Conservation (phyloP, 2,329 filamentous ascomycete species). For the Alternaria ethzedia region DNA sequence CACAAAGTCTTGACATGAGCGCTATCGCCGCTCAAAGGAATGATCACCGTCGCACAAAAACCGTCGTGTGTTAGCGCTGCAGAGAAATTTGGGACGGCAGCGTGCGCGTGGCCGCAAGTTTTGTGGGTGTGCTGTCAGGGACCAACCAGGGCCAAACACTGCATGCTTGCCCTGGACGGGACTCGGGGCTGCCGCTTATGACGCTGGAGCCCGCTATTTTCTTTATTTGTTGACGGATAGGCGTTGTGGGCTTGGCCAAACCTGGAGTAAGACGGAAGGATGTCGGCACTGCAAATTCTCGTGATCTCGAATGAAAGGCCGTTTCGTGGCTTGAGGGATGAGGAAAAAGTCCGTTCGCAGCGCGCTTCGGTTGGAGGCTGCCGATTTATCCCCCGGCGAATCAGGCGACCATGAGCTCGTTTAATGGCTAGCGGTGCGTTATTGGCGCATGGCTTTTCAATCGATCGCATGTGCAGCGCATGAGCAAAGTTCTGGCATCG, state of each 20-base stretch:
- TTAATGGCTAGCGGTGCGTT: conserved; percentile 3
- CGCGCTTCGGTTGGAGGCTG: conserved; percentile 1
- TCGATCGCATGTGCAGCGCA: conserved; percentile 9
- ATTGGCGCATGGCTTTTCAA: not conserved
- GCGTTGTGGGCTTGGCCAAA: not conserved
- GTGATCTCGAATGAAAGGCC: not conserved
- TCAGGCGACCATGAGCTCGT: not conserved
- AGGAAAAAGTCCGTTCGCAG: not conserved
- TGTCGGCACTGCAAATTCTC: not conserved
- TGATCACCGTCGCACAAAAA: not conserved
- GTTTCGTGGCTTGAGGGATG: not conserved
- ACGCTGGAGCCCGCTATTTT: conserved; percentile 2
- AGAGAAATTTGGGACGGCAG: not conserved
- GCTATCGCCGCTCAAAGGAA: not conserved
- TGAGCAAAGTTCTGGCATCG: not conserved
- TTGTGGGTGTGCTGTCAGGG: conserved; percentile 8
- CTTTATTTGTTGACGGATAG: conserved; percentile 1
- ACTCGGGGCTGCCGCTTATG: not conserved
- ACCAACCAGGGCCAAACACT: conserved; percentile 1
- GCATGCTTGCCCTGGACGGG: not conserved
- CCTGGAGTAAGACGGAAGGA: not conserved
- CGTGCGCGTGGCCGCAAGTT: not conserved
- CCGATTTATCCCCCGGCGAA: conserved; percentile 10
- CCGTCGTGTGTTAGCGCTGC: not conserved
- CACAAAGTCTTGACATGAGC: not conserved